Evolutionary conservation across 108 stramenopile species (phyloP), one percentile per base, ranked within the genome.

Genomic region (Tribonema minus): DNA sequence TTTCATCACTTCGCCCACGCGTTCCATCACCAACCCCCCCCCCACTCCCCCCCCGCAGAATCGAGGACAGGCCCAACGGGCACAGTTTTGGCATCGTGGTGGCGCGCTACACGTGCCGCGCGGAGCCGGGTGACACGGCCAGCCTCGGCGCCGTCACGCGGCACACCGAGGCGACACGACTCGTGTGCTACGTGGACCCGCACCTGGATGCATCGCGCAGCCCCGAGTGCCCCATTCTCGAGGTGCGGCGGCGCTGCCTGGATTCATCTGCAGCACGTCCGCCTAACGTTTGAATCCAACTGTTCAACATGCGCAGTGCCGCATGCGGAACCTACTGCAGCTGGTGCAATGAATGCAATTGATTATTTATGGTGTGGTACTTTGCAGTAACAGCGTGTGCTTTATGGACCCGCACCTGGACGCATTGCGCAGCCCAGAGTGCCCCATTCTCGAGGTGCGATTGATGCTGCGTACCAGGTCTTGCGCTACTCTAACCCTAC

Each of bases 61-160:
- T 75, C 64, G 74, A 75, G 41, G 74, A 75, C 39, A 64, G 74
- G 7, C 37, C 46, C 26, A 40, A 75, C 33, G 74, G 39, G 63
- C 74, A 75, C 32, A 62, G 74, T 29, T 75, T 75, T 28, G 74
- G 74, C 20, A 3, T 63, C 26, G 35, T 39, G 28, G 5, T 66
- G 7, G 64, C 32, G 4, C 29, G 3, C 33, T 58, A 66, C 26
- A 37, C 29, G 37, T 75, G 74, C 65, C 64, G 35, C 34, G 64
- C 74, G 20, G 74, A 64, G 46, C 40, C 27, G 46, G 37, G 28
- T 20, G 64, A 64, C 61, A 29, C 39, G 40, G 63, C 37, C 15
- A 41, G 64, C 15, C 32, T 75, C 31, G 74, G 74, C 6, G 74
- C 74, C 41, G 66, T 64, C 28, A 64, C 74, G 33, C 64, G 61